Evolutionary conservation across 352 stramenopile genomes (phyloP).

Genomic region (Thraustochytrium striatum): DNA sequence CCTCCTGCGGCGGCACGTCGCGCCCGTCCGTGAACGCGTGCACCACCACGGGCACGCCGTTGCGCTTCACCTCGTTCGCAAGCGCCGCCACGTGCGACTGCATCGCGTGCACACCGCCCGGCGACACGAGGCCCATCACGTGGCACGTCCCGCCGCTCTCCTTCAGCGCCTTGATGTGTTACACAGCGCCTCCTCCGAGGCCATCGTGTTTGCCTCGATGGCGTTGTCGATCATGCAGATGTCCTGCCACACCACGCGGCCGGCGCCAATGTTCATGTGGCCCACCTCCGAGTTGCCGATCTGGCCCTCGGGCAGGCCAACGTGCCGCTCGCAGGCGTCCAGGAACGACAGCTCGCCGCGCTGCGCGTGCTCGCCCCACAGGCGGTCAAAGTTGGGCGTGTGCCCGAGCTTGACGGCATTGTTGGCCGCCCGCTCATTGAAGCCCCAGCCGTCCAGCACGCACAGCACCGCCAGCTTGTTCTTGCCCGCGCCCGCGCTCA

Average conservation of each 20-base stretch:
- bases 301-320: constrained; percentile 48
- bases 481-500: not conserved
- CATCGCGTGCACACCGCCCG: constrained; percentile 47
- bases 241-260: constrained; percentile 49
- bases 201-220: constrained; percentile 13
- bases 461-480: constrained; percentile 47
- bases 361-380: constrained; percentile 32
- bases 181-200: constrained; percentile 33
- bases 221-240: constrained; percentile 46
- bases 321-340: constrained; percentile 47
- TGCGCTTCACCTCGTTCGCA: constrained; percentile 25
- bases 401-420: constrained; percentile 47
- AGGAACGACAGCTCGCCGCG: constrained; percentile 36
- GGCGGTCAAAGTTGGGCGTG: constrained; percentile 52
- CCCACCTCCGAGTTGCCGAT: constrained; percentile 52
- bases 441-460: constrained; percentile 51
- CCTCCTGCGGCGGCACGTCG: constrained; percentile 26
- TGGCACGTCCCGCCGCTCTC: constrained; percentile 46
- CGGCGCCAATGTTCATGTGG: constrained; percentile 52
- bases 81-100: constrained; percentile 46
- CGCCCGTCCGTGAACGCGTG: constrained; percentile 50
- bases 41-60: constrained; percentile 42
- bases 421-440: constrained; percentile 43
- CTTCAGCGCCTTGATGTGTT: constrained; percentile 45
- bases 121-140: constrained; percentile 49